These are phyloP conservation scores for Lachnum nothofagi DNA, from an alignment of 2,329 filamentous ascomycete genomes.

Conservation along the genomic window DNA sequence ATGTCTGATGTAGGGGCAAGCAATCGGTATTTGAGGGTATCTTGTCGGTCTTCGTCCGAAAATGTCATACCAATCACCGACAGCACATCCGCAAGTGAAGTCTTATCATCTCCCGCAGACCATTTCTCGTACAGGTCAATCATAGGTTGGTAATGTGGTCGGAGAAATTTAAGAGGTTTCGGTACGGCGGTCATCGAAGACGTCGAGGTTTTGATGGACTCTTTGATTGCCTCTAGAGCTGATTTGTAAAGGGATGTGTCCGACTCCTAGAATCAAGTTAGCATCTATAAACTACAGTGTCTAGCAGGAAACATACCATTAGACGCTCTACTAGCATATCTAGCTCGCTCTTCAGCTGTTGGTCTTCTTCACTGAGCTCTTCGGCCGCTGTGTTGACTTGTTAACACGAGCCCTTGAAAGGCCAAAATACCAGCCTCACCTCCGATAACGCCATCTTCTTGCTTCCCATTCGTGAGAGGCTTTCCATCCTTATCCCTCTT, in stretches of 20 bases:
- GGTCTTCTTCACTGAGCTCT: constrained; percentile 95
- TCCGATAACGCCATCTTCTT: constrained; percentile 55
- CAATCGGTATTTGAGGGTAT: constrained; percentile 92
- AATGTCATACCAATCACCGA: constrained; percentile 99
- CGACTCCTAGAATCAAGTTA: constrained; percentile 59
- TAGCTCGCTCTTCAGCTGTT: constrained; percentile 95
- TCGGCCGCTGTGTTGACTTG: constrained; percentile 49
- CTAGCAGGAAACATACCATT: constrained; percentile 53
- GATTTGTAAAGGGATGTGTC: constrained; percentile 85
- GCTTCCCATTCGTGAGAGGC: constrained; percentile 65
- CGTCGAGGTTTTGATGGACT: constrained; percentile 96
- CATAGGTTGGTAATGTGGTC: constrained; percentile 90
- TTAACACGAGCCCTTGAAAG: constrained; percentile 31
- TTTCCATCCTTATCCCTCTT: constrained; percentile 68
- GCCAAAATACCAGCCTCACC: constrained; percentile 30
- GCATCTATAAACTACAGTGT: constrained; percentile 4
- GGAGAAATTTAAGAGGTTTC: constrained; percentile 94
- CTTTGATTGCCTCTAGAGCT: constrained; percentile 93
- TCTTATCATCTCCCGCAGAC: constrained; percentile 79
- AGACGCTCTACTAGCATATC: constrained; percentile 97
- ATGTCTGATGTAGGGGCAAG: constrained; percentile 88
- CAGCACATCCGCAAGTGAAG: constrained; percentile 84
- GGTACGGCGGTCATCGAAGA: constrained; percentile 99
- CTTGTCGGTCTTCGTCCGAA: constrained; percentile 90
- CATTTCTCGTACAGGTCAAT: constrained; percentile 85